Evolutionary conservation across 441 rosid genomes (phyloP).

Genomic region (Metrosideros polymorpha): DNA sequence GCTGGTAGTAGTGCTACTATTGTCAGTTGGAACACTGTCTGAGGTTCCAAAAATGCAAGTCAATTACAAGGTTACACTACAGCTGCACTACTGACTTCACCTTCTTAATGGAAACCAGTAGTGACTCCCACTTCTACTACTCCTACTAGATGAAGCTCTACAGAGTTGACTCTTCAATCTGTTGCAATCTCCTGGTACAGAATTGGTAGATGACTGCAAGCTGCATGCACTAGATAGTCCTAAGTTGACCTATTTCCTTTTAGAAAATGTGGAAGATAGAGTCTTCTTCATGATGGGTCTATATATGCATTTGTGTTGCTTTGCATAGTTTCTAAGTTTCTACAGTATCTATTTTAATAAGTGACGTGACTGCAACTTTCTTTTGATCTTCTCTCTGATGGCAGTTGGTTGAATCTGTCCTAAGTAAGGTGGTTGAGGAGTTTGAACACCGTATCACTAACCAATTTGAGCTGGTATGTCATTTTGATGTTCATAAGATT

Average conservation of each 20-base stretch:
- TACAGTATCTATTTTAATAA: not conserved
- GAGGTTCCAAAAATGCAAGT: not conserved
- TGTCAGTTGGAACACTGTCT: not conserved
- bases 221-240: not conserved
- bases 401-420: constrained; percentile 82
- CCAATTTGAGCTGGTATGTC: constrained; percentile 54
- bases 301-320: not conserved
- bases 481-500: not conserved
- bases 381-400: constrained; percentile 1
- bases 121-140: not conserved
- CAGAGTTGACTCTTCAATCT: not conserved
- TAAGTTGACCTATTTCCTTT: not conserved
- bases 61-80: not conserved
- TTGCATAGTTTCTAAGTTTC: not conserved
- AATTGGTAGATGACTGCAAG: not conserved
- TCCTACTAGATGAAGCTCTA: not conserved
- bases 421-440: constrained; percentile 75
- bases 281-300: not conserved
- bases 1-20: not conserved
- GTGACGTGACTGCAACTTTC: not conserved
- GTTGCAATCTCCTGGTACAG: not conserved
- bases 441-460: constrained; percentile 69
- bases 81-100: not conserved
- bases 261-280: not conserved
- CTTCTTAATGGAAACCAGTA: not conserved